Conservation (phyloP, 345 rosid genomes). For the Mallotus nudiflorus region DNA sequence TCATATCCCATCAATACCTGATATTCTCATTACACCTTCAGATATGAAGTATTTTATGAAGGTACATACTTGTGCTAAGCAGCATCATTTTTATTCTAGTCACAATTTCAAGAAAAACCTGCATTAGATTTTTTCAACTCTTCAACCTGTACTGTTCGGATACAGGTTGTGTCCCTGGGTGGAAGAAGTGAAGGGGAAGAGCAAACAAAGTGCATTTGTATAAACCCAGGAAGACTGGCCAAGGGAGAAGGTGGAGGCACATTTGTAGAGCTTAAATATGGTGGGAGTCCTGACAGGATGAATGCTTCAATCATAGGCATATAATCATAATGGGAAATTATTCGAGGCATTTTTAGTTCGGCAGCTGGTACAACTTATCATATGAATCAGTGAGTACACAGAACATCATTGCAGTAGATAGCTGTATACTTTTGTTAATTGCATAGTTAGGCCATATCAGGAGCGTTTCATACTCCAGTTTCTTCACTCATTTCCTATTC, state of each 20-base stretch:
- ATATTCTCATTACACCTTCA: constrained; percentile 78
- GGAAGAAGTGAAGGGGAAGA: constrained; percentile 57
- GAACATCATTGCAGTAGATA: background rate
- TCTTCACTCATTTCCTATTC: background rate
- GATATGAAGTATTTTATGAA: constrained; percentile 80
- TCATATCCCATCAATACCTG: constrained; percentile 52
- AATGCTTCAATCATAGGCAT: constrained; percentile 68
- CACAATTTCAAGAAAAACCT: background rate
- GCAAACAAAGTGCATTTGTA: constrained; percentile 60
- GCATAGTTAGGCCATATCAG: background rate
- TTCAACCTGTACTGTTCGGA: constrained; percentile 1
- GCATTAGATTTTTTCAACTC: background rate
- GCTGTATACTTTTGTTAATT: background rate
- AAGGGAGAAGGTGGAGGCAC: constrained; percentile 92
- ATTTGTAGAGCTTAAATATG: constrained; percentile 67
- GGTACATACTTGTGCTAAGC: constrained; percentile 34
- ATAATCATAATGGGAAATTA: constrained; percentile 21
- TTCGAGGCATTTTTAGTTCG: background rate
- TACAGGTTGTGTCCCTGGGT: constrained; percentile 59
- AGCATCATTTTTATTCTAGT: background rate
- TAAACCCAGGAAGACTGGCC: constrained; percentile 86
- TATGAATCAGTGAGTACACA: background rate
- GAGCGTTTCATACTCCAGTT: background rate
- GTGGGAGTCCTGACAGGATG: constrained; percentile 54
- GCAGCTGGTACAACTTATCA: background rate